Base-by-base conservation (phyloP, 2,329 filamentous ascomycete species). In the Alternaria rosae region DNA sequence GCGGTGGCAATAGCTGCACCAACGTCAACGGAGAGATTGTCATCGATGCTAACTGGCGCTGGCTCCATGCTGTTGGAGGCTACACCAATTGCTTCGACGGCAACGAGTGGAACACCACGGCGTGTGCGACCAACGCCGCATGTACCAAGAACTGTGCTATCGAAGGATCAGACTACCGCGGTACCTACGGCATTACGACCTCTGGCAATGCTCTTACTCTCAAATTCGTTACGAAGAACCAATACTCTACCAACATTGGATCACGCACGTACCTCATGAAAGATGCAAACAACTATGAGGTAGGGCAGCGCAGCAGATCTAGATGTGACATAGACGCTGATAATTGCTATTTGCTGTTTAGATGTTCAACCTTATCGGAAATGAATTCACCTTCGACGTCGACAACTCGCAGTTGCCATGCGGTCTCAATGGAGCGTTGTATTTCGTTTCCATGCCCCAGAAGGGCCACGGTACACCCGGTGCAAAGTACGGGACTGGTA, bases 331-430 rank as follows among this genome's bases (percentile, higher is more conserved):
- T 25, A 13, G 6, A 11, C 17, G 15, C 45, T 52, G 25, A 57
- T 15, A 1, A 0, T 12, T 23, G 0, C 2, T 23, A 10, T 20
- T n/a, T 4, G 12, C 35, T 0, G 3, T 4, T n/a, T 23, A 79
- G 59, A 73, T 75, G 65, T 79, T 77, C 67, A 75, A 77, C 44
- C 65, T 79, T 9, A 68, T 76, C 38, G 71, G 72, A 26, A 75
- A 79, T 30, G 76, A 79, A 57, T 79, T 78, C 61, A 71, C 67
- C 13, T 78, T 79, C 54, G 76, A 79, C 58, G 75, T 79, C 2
- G 76, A 79, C 54, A 63, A 90, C 23, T 90, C 88, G 20, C 83
- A 85, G 62, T 79, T 91, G 17, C 85, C 86, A 53, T 92, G 90
- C 70, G 90, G 90, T 54, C 80, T 92, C 56, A 92, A 92, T 74